These are phyloP conservation scores for Candida tropicalis DNA, from an alignment of 1,139 yeast genomes.

Conservation along the genomic window DNA sequence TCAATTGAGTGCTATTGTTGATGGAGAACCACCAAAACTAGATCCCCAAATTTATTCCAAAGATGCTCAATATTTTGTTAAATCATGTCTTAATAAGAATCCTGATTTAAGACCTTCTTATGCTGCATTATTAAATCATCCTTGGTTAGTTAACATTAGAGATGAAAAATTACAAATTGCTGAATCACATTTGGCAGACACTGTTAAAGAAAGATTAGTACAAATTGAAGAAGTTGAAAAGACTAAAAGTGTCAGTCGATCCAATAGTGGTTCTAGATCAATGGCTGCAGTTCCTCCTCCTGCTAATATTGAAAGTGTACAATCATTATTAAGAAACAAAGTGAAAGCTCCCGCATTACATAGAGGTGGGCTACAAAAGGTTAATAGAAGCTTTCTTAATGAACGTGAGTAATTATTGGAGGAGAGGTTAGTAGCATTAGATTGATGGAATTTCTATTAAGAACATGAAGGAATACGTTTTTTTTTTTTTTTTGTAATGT, in stretches of 20 bases:
- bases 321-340: conserved; percentile 38
- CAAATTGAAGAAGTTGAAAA: conserved; percentile 30
- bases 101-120: conserved; percentile 88
- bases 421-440: no score
- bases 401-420: conserved; percentile 6
- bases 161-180: conserved; percentile 23
- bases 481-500: conserved; percentile 1
- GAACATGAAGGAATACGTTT: no score
- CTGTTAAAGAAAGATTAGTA: conserved; percentile 36
- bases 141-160: conserved; percentile 68
- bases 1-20: conserved; percentile 93
- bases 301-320: conserved; percentile 34
- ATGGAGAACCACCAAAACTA: conserved; percentile 89
- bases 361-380: conserved; percentile 36
- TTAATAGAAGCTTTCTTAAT: conserved; percentile 17
- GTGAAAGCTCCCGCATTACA: conserved; percentile 49
- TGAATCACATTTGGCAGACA: conserved; percentile 46
- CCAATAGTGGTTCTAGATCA: conserved; percentile 18
- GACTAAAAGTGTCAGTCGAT: conserved; percentile 13
- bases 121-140: conserved; percentile 70
- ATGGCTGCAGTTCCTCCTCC: conserved; percentile 19
- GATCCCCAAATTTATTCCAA: conserved; percentile 55
- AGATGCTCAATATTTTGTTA: conserved; percentile 84
- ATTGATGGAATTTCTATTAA: no score
- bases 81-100: conserved; percentile 74